Evolutionary conservation across 371 early-diverging fungal genomes (phyloP).

Genomic region (Sporodiniella umbellata): DNA sequence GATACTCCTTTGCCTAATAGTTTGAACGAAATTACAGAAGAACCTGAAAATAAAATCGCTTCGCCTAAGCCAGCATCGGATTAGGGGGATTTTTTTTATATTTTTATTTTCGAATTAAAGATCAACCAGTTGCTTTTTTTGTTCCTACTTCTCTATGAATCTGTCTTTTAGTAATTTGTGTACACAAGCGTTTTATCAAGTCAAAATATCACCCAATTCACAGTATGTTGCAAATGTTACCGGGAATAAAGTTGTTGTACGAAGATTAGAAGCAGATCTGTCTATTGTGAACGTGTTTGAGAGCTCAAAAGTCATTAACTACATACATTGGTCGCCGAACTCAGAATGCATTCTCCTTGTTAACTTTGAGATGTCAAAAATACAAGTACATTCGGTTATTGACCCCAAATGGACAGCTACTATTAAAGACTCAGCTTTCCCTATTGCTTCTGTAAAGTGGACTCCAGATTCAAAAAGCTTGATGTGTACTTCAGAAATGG

Average conservation of each 20-base stretch:
- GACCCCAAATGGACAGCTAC: conserved; percentile 65
- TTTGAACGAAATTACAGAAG: conserved; percentile 12
- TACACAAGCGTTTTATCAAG: conserved; percentile 61
- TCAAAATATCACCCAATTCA: conserved; percentile 64
- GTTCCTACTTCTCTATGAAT: conserved; percentile 2
- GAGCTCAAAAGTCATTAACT: conserved; percentile 46
- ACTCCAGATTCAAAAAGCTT: conserved; percentile 60
- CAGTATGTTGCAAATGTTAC: conserved; percentile 67
- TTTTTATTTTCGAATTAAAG: neutral
- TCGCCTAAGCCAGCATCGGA: too few species aligned
- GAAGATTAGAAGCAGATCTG: conserved; percentile 40
- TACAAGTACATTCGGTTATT: conserved; percentile 61
- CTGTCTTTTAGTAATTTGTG: conserved; percentile 49
- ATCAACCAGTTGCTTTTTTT: conserved; percentile 6
- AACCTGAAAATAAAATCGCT: neutral
- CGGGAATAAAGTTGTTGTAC: conserved; percentile 69
- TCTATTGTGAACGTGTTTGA: conserved; percentile 62
- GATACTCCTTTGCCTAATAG: conserved; percentile 12
- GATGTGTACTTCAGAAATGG: conserved; percentile 62
- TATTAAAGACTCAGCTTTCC: conserved; percentile 62
- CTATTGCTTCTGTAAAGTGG: conserved; percentile 59
- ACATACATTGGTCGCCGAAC: conserved; percentile 69
- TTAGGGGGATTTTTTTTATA: neutral
- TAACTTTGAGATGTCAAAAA: conserved; percentile 43
- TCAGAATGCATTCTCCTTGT: conserved; percentile 57